Percentiles rank a stretch among this genome's conserved stretches.
phyloP scores from a whole-genome alignment of 345 rosid species.

The Zanthoxylum bungeanum region DNA sequence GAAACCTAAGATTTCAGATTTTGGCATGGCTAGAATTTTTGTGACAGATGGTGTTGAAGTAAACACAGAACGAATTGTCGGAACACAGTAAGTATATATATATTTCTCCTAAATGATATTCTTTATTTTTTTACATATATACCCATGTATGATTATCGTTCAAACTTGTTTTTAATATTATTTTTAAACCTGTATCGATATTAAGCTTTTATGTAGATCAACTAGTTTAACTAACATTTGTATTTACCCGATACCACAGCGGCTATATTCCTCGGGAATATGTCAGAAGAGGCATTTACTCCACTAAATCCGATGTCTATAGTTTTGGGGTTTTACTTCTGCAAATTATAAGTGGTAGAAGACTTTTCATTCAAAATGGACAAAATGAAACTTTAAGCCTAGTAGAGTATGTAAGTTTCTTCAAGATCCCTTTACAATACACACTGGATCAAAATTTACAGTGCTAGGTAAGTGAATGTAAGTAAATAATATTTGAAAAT shows the following conservation, averaged over 20 bases:
- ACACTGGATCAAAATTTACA: too few species aligned
- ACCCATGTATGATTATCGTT: too few species aligned
- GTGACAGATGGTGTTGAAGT: conserved; percentile 24
- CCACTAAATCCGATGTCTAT: not conserved
- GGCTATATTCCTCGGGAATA: not conserved
- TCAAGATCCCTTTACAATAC: not conserved
- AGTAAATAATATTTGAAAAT: not conserved
- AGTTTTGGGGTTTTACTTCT: conserved; percentile 4
- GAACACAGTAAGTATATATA: conserved; percentile 35
- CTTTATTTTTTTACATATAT: too few species aligned
- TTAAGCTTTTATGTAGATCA: too few species aligned
- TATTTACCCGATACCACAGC: not conserved
- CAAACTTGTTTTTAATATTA: too few species aligned
- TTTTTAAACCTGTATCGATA: too few species aligned
- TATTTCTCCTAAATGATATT: too few species aligned
- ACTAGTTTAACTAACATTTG: too few species aligned
- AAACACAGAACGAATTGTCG: conserved; percentile 30
- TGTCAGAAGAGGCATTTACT: not conserved
- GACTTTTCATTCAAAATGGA: not conserved
- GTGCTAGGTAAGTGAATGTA: not conserved
- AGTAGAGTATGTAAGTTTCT: conserved; percentile 17
- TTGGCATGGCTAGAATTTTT: conserved; percentile 46
- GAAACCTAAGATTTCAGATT: conserved; percentile 44
- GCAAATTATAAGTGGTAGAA: not conserved
- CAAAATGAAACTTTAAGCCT: conserved; percentile 14